phyloP scores from a whole-genome alignment of 768 basidiomycete genomes.

The Rhodotorula kratochvilovae region DNA sequence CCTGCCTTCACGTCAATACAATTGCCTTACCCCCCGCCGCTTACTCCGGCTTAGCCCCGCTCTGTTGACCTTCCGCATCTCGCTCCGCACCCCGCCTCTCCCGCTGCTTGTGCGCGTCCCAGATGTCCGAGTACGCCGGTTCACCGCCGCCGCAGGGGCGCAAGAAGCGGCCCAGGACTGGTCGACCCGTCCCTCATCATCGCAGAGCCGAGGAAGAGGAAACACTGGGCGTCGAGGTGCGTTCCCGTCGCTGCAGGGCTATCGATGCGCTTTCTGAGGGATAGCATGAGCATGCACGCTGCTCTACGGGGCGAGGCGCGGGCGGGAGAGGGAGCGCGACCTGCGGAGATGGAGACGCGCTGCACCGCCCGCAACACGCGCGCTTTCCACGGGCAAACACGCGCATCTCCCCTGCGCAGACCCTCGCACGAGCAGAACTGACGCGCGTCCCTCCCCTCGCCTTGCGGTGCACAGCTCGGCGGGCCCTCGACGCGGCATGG shows the following conservation, averaged over 20 bases:
- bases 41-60: too few relatives aligned
- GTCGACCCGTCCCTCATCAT: constrained; percentile 10
- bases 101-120: background rate
- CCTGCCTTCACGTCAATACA: too few relatives aligned
- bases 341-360: background rate
- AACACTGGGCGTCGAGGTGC: too few relatives aligned
- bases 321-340: background rate
- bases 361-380: background rate
- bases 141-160: background rate
- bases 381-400: background rate
- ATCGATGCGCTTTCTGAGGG: too few relatives aligned
- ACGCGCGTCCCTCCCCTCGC: background rate
- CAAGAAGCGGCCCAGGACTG: background rate
- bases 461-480: background rate
- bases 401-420: background rate
- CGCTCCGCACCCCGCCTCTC: background rate
- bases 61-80: background rate
- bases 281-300: background rate
- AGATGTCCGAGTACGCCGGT: background rate
- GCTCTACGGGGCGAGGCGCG: background rate
- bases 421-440: background rate
- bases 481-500: background rate
- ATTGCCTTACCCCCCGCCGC: too few relatives aligned
- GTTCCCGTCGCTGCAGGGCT: background rate
- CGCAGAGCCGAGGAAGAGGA: too few relatives aligned